Evolutionary conservation across 139 green algal species (phyloP).

Genomic region (Tetraselmis striata): DNA sequence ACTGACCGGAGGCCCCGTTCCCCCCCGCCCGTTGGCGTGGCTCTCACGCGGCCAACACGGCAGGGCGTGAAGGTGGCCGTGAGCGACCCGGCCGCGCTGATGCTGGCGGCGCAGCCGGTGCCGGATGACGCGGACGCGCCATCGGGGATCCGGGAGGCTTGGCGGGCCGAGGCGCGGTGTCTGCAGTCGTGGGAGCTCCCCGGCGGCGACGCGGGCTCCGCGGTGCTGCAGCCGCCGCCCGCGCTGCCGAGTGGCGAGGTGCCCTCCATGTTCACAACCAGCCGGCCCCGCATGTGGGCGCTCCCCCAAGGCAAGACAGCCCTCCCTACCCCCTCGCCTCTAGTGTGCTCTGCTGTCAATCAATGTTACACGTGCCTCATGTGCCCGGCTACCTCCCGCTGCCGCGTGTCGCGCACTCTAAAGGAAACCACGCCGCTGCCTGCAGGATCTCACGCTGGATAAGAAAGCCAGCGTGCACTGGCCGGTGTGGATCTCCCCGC

Average conservation of each 20-base stretch:
- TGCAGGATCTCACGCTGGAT: not conserved
- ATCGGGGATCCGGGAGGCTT: not conserved
- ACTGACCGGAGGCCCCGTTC: too few relatives aligned
- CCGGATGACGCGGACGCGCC: not conserved
- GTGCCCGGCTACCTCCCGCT: too few relatives aligned
- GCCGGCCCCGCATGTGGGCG: not conserved
- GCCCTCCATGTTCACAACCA: not conserved
- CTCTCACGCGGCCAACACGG: too few relatives aligned
- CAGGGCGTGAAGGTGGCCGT: not conserved
- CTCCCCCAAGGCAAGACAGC: not conserved
- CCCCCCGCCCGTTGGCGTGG: too few relatives aligned
- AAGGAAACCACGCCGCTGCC: too few relatives aligned
- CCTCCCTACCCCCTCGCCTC: too few relatives aligned
- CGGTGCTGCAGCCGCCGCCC: not conserved
- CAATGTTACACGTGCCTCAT: too few relatives aligned
- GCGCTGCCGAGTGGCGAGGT: not conserved
- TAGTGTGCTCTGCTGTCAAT: too few relatives aligned
- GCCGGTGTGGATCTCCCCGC: not conserved
- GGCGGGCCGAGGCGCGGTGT: not conserved
- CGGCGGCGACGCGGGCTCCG: not conserved
- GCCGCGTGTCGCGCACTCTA: too few relatives aligned
- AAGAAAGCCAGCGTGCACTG: not conserved
- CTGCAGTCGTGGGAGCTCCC: not conserved
- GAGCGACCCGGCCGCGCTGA: not conserved
- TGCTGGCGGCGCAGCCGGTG: not conserved